phyloP scores from a whole-genome alignment of 2,329 filamentous ascomycete species.

The Tolypocladium amazonense region DNA sequence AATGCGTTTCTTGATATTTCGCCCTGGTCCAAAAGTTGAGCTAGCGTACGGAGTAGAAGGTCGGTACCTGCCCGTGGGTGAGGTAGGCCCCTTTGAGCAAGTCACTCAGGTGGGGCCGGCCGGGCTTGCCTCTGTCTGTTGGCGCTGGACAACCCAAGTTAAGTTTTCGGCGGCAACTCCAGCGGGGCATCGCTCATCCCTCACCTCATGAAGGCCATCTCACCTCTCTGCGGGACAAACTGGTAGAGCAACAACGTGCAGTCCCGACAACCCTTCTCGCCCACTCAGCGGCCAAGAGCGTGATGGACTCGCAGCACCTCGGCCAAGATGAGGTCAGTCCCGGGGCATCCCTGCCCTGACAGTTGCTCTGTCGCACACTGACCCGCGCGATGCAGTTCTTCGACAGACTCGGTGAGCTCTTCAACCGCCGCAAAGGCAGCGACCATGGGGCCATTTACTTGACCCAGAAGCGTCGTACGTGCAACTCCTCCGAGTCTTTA shows the following conservation, averaged over 20 bases:
- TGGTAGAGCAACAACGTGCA: neutral
- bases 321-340: constrained; percentile 28
- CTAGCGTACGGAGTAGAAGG: no score
- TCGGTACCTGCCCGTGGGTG: no score
- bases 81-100: no score
- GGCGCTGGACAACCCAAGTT: neutral
- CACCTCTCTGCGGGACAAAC: neutral
- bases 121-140: neutral
- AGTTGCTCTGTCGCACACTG: neutral
- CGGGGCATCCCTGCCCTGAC: neutral
- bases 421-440: constrained; percentile 54
- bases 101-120: neutral
- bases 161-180: neutral
- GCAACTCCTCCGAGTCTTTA: neutral
- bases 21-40: no score
- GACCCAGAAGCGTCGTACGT: constrained; percentile 64
- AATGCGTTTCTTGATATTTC: neutral
- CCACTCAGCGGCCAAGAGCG: neutral
- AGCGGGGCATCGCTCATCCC: neutral
- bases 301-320: constrained; percentile 18
- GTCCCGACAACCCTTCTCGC: neutral
- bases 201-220: neutral
- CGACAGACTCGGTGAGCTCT: constrained; percentile 53
- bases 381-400: constrained; percentile 53
- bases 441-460: constrained; percentile 66